Conservation (phyloP, 352 stramenopile genomes). For the Phytophthora brassicae region DNA sequence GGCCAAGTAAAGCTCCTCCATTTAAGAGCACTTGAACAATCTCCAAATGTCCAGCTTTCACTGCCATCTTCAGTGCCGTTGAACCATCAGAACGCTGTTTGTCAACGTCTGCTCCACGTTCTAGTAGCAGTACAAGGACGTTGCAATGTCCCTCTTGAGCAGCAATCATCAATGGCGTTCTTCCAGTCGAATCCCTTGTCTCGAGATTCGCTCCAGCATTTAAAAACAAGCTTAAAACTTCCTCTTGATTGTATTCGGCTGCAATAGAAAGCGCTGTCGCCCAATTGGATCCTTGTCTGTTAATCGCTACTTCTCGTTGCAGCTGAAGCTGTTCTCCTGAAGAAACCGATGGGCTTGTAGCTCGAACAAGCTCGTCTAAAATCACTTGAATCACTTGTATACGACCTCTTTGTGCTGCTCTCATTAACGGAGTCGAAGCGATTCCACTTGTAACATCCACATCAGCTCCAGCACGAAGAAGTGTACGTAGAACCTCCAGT, state of each 20-base stretch:
- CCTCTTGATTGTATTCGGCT: slow-evolving; percentile 15
- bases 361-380: slow-evolving; percentile 13
- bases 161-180: slow-evolving; percentile 14
- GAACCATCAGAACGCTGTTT: slow-evolving; percentile 13
- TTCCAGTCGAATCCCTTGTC: slow-evolving; percentile 7
- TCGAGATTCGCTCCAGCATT: slow-evolving; percentile 19
- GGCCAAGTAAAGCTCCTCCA: slow-evolving; percentile 9
- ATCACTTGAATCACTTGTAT: slow-evolving; percentile 23
- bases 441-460: slow-evolving; percentile 21
- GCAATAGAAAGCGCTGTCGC: slow-evolving; percentile 22
- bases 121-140: slow-evolving; percentile 14
- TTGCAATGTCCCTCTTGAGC: slow-evolving; percentile 14
- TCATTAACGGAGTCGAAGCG: slow-evolving; percentile 31
- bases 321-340: slow-evolving; percentile 5
- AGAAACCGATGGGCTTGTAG: background rate
- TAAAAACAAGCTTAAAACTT: slow-evolving; percentile 10
- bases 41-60: slow-evolving; percentile 8
- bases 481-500: slow-evolving; percentile 10
- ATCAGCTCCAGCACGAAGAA: slow-evolving; percentile 28
- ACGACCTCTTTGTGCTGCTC: slow-evolving; percentile 26
- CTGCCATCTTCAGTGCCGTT: slow-evolving; percentile 15
- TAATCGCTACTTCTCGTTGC: slow-evolving; percentile 10
- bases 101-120: slow-evolving; percentile 12
- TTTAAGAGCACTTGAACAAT: slow-evolving; percentile 19
- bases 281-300: slow-evolving; percentile 15